Conservation (phyloP, 345 rosid genomes). For the Mangifera indica region DNA sequence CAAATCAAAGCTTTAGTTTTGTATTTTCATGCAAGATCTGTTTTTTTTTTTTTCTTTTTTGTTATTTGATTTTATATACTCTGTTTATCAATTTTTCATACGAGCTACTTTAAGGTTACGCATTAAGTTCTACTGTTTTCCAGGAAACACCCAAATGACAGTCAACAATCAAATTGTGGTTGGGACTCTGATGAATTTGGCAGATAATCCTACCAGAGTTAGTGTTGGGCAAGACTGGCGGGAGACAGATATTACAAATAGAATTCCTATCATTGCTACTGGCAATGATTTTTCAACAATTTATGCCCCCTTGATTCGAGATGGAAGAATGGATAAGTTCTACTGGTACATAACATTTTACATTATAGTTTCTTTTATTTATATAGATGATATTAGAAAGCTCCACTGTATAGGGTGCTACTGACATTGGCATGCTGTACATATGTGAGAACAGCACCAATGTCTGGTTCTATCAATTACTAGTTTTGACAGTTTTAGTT, state of each 20-base stretch:
- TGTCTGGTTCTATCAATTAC: not conserved
- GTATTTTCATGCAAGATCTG: not conserved
- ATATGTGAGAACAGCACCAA: not conserved
- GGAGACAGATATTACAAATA: slow-evolving; percentile 66
- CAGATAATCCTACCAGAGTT: slow-evolving; percentile 93
- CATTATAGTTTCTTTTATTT: slow-evolving; percentile 1
- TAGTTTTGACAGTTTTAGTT: not conserved
- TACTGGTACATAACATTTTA: slow-evolving; percentile 56
- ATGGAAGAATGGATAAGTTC: slow-evolving; percentile 97
- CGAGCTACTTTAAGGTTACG: not conserved
- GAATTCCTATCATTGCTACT: slow-evolving; percentile 88
- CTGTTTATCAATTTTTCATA: not conserved
- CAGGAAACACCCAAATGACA: slow-evolving; percentile 91
- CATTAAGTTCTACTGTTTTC: slow-evolving; percentile 15
- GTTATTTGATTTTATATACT: not conserved
- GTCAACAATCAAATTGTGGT: slow-evolving; percentile 94
- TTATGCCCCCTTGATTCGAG: slow-evolving; percentile 96
- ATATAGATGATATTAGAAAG: not conserved
- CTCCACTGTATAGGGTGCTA: not conserved
- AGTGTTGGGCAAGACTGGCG: slow-evolving; percentile 97
- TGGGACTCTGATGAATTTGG: slow-evolving; percentile 87
- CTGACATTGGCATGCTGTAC: not conserved
- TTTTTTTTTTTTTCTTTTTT: not conserved
- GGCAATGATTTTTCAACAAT: slow-evolving; percentile 87
- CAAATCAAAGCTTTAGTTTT: not conserved